phyloP scores from a whole-genome alignment of 441 rosid genomes.

The Gossypium laxum region DNA sequence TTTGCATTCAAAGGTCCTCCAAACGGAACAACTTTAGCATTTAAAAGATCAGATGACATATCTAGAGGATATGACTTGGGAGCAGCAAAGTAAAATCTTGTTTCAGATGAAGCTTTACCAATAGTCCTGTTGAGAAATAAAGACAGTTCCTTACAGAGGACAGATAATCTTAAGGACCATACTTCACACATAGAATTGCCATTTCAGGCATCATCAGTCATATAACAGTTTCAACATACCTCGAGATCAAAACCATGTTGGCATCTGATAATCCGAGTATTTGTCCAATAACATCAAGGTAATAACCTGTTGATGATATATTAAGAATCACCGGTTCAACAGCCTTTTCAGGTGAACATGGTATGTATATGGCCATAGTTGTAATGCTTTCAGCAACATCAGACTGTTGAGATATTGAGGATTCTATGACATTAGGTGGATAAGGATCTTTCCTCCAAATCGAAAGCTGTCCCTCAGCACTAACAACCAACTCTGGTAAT shows the following conservation, averaged over 20 bases:
- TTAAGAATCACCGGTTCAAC: constrained; percentile 40
- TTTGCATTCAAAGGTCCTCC: constrained; percentile 51
- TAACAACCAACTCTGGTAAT: constrained; percentile 35
- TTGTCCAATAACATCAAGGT: constrained; percentile 66
- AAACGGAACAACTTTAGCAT: constrained; percentile 21
- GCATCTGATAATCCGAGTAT: constrained; percentile 53
- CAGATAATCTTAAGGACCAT: constrained; percentile 7
- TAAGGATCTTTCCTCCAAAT: constrained; percentile 46
- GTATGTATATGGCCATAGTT: constrained; percentile 42
- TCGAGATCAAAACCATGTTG: constrained; percentile 55
- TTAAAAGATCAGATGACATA: constrained; percentile 29
- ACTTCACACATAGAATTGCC: constrained; percentile 1
- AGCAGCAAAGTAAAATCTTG: constrained; percentile 58
- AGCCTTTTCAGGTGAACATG: constrained; percentile 34
- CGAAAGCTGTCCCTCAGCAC: constrained; percentile 39
- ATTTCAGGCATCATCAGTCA: neutral
- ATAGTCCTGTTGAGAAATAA: constrained; percentile 47
- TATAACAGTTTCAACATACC: constrained; percentile 35
- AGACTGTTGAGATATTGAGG: constrained; percentile 31
- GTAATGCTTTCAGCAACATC: constrained; percentile 21
- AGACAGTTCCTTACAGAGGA: constrained; percentile 8
- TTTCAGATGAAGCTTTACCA: constrained; percentile 83
- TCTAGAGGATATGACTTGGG: constrained; percentile 33
- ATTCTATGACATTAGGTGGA: constrained; percentile 40
- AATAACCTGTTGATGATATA: constrained; percentile 43